Conservation (phyloP, 2,329 filamentous ascomycete genomes). For the Aspergillus fumigatiaffinis region DNA sequence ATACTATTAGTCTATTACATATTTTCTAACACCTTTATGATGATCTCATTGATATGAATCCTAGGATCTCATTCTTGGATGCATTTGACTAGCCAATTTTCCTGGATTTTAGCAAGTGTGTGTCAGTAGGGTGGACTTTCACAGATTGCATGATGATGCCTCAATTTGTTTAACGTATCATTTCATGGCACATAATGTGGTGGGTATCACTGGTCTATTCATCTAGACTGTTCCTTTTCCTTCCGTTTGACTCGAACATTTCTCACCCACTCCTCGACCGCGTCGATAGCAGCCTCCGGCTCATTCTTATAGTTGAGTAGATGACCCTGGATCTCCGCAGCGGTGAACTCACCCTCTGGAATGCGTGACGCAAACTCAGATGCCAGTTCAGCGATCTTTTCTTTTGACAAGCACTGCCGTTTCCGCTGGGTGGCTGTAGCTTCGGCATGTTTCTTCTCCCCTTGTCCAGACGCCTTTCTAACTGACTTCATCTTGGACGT, state of each 20-base stretch:
- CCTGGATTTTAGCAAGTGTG: too few relatives aligned
- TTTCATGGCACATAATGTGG: background rate
- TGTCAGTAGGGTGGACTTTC: too few relatives aligned
- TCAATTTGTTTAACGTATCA: background rate
- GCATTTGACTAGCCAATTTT: background rate
- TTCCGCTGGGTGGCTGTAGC: background rate
- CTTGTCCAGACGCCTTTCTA: background rate
- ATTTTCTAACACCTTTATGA: background rate
- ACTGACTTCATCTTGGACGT: background rate
- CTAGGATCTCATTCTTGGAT: background rate
- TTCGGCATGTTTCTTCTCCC: background rate
- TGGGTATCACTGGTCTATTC: background rate
- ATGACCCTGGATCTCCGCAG: slow-evolving; percentile 41
- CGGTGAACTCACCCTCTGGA: slow-evolving; percentile 33
- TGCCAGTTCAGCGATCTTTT: slow-evolving; percentile 22
- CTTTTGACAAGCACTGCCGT: slow-evolving; percentile 10
- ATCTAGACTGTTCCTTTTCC: slow-evolving; percentile 7
- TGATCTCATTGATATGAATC: background rate
- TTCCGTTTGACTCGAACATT: slow-evolving; percentile 22
- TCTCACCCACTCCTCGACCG: slow-evolving; percentile 29
- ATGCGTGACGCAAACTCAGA: slow-evolving; percentile 29
- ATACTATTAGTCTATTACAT: background rate
- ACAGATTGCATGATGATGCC: too few relatives aligned
- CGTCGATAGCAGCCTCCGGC: slow-evolving; percentile 29
- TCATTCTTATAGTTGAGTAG: slow-evolving; percentile 34